Conservation (phyloP, 257 asterid species). For the Catharanthus roseus region DNA sequence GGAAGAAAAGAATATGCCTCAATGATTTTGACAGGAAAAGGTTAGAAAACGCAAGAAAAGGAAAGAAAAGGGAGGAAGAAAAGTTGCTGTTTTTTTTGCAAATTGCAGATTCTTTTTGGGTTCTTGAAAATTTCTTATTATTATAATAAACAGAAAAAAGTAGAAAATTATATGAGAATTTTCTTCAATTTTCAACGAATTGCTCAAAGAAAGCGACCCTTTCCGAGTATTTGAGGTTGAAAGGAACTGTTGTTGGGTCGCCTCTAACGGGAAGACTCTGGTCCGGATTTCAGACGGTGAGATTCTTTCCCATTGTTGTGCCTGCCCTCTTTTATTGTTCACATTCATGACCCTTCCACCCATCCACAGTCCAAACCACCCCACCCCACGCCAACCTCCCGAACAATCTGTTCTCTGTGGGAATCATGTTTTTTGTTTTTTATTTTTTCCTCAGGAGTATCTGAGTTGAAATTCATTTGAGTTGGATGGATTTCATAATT, state of each 20-base stretch:
- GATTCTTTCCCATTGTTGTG: slow-evolving; percentile 13
- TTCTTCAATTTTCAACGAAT: neutral
- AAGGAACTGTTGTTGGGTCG: neutral
- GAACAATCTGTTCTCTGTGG: too few species aligned
- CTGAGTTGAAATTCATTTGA: too few species aligned
- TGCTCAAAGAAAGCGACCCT: slow-evolving; percentile 9
- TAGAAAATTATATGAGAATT: neutral
- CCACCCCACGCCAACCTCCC: too few species aligned
- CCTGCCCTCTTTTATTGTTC: slow-evolving; percentile 30
- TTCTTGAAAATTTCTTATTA: neutral
- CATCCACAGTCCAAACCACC: too few species aligned
- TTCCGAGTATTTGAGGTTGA: neutral
- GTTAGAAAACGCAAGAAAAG: too few species aligned
- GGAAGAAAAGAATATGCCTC: slow-evolving; percentile 47
- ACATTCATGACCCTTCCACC: slow-evolving; percentile 24
- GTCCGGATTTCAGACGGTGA: neutral
- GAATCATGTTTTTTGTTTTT: too few species aligned
- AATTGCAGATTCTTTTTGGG: neutral
- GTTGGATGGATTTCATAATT: too few species aligned
- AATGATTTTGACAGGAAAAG: slow-evolving; percentile 27
- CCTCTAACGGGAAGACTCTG: neutral
- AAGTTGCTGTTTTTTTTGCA: neutral
- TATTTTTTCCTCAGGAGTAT: too few species aligned
- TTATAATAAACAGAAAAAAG: neutral
- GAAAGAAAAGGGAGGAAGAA: neutral